Evolutionary conservation across 306 rosid species (phyloP).

Genomic region (Gastrolobium villosum): DNA sequence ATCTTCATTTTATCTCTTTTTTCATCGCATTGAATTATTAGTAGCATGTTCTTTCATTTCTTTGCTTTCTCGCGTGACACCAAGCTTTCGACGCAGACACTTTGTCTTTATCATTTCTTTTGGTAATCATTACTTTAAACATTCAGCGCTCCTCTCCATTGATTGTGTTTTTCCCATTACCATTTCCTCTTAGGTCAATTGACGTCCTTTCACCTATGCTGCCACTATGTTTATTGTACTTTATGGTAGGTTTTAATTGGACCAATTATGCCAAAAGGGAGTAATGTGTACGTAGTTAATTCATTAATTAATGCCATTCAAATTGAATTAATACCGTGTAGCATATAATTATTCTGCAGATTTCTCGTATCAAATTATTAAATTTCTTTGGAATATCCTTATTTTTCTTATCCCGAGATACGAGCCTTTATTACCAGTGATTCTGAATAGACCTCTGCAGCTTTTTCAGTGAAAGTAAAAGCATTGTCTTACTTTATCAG

Average conservation of each 20-base stretch:
- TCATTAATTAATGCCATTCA: background rate
- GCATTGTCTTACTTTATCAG: constrained; percentile 31
- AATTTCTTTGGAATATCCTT: constrained; percentile 22
- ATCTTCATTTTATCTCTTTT: constrained; percentile 4
- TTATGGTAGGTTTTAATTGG: constrained; percentile 9
- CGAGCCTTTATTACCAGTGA: constrained; percentile 10
- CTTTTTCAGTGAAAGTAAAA: constrained; percentile 44
- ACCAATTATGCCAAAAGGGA: background rate
- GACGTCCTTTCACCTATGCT: background rate
- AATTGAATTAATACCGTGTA: background rate
- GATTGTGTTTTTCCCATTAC: background rate
- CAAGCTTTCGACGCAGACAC: constrained; percentile 41
- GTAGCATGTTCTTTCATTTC: background rate
- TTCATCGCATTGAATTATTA: constrained; percentile 25
- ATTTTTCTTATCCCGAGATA: constrained; percentile 29
- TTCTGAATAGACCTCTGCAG: constrained; percentile 13
- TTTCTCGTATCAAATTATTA: background rate
- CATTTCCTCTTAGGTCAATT: background rate
- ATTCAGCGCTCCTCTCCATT: constrained; percentile 23
- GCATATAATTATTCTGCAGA: background rate
- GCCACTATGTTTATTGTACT: background rate
- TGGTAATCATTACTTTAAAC: constrained; percentile 46
- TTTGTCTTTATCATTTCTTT: constrained; percentile 39
- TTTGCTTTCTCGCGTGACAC: constrained; percentile 48
- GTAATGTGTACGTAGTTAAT: background rate